A percentile compares a stretch with the other conserved stretches of the same genome.
These are phyloP conservation scores for Colletotrichum euphorbiae DNA, from an alignment of 2,329 filamentous ascomycete species.

Conservation along the genomic window DNA sequence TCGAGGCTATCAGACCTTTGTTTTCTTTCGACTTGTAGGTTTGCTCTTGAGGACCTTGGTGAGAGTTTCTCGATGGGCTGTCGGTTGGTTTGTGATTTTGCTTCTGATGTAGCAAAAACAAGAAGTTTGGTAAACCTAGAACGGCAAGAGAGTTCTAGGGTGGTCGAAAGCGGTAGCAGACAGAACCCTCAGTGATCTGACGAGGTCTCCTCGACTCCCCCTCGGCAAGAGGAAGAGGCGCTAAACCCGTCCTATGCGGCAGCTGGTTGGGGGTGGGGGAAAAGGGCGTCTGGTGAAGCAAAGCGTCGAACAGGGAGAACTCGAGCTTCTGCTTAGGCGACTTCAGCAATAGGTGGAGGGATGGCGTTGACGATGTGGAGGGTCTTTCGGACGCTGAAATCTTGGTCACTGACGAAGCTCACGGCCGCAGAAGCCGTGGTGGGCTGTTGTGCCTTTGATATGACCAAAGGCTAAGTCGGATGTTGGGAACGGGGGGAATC, in stretches of 20 bases:
- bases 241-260: slow-evolving; percentile 99
- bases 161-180: slow-evolving; percentile 94
- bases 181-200: slow-evolving; percentile 90
- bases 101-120: slow-evolving; percentile 4
- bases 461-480: slow-evolving; percentile 71
- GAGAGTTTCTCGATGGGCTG: background rate
- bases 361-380: slow-evolving; percentile 75
- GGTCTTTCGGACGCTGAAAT: slow-evolving; percentile 75
- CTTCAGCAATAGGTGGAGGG: slow-evolving; percentile 64
- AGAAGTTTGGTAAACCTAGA: slow-evolving; percentile 40
- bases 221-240: slow-evolving; percentile 99
- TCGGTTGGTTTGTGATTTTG: background rate
- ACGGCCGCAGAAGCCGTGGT: slow-evolving; percentile 75
- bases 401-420: slow-evolving; percentile 72
- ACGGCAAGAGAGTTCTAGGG: slow-evolving; percentile 76
- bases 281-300: slow-evolving; percentile 60
- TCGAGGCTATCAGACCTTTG: slow-evolving; percentile 31
- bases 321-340: slow-evolving; percentile 61
- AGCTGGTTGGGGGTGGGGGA: slow-evolving; percentile 81
- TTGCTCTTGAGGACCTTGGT: slow-evolving; percentile 32
- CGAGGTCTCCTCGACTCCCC: slow-evolving; percentile 99
- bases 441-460: slow-evolving; percentile 69
- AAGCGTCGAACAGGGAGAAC: slow-evolving; percentile 62
- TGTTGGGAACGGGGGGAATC: slow-evolving; percentile 31
- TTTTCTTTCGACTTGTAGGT: slow-evolving; percentile 34